Evolutionary conservation across 345 rosid species (phyloP).

Genomic region (Eucalyptus regnans): DNA sequence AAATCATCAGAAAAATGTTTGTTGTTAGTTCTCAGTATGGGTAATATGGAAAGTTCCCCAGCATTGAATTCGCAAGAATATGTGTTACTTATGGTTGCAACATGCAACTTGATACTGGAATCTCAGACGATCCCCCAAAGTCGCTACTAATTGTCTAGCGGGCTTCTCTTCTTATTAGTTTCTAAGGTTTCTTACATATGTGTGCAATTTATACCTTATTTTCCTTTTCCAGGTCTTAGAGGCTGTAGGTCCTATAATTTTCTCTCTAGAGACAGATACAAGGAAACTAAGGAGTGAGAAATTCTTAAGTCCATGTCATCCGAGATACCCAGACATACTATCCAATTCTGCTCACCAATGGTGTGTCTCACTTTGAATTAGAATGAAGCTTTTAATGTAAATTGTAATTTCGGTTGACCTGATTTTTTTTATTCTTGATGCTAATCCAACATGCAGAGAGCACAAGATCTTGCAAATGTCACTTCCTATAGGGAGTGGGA

Average conservation of each 20-base stretch:
- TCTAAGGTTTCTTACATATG: neutral
- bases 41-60: neutral
- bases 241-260: constrained; percentile 94
- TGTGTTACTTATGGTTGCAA: neutral
- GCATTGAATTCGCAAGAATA: neutral
- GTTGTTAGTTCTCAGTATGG: neutral
- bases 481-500: constrained; percentile 97
- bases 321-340: constrained; percentile 94
- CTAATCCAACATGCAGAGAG: constrained; percentile 44
- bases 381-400: neutral
- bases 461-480: constrained; percentile 96
- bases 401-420: neutral
- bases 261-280: constrained; percentile 89
- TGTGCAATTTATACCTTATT: neutral
- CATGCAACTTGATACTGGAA: neutral
- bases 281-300: constrained; percentile 94
- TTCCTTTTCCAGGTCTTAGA: constrained; percentile 70
- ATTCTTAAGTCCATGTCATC: constrained; percentile 93
- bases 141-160: neutral
- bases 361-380: constrained; percentile 11
- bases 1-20: neutral
- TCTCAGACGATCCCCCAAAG: neutral
- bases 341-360: constrained; percentile 97
- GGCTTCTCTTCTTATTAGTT: neutral
- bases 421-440: neutral